phyloP scores from a whole-genome alignment of 192 early-diverging fungal species.

The Gamsiella multidivaricata region DNA sequence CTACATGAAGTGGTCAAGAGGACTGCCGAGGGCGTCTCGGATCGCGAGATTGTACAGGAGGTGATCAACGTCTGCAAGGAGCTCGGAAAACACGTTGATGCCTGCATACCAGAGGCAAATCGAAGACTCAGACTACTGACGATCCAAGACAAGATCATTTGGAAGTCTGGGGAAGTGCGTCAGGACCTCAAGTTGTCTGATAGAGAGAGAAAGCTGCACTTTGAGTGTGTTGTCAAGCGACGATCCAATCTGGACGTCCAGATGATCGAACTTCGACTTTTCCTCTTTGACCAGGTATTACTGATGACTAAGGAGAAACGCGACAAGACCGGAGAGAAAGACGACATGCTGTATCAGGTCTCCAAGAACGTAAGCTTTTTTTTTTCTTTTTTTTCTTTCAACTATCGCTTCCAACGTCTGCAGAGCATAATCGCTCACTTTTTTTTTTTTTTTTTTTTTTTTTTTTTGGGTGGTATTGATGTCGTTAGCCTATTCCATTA shows the following conservation, averaged over 20 bases:
- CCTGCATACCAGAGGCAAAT: conserved; percentile 63
- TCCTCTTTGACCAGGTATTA: conserved; percentile 90
- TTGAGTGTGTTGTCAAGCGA: conserved; percentile 83
- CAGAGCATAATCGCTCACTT: background rate
- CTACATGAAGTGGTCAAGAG: conserved; percentile 83
- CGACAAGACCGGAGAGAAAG: conserved; percentile 62
- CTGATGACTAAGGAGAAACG: conserved; percentile 78
- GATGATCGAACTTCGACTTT: conserved; percentile 80
- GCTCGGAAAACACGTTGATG: conserved; percentile 80
- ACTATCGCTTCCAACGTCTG: background rate
- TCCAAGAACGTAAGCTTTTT: conserved; percentile 42
- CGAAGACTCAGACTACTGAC: conserved; percentile 28
- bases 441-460: conserved; percentile 1
- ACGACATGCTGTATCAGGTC: conserved; percentile 64
- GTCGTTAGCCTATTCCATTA: conserved; percentile 83
- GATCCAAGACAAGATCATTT: conserved; percentile 40
- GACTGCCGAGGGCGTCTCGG: conserved; percentile 81
- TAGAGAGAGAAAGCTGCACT: conserved; percentile 75
- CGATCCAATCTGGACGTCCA: conserved; percentile 62
- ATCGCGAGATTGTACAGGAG: conserved; percentile 74
- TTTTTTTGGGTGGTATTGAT: background rate
- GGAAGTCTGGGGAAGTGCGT: conserved; percentile 27
- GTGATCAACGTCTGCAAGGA: conserved; percentile 76
- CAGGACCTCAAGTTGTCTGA: conserved; percentile 81
- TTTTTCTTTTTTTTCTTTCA: background rate